Conservation (phyloP, 2,329 filamentous ascomycete genomes). For the Cercospora sojina region DNA sequence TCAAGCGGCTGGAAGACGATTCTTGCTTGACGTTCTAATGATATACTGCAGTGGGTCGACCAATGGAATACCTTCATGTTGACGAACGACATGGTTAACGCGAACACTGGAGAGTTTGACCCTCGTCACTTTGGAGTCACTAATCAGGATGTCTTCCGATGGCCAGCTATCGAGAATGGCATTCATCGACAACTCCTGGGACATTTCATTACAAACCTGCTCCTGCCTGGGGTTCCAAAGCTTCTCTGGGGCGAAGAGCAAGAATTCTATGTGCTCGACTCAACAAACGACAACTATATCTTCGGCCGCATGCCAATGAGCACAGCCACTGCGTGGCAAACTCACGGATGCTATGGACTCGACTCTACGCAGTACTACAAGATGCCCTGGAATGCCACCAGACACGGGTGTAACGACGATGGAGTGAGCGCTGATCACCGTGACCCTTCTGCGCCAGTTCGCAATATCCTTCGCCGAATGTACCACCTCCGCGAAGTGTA, state of each 20-base stretch:
- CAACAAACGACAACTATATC: slow-evolving; percentile 62
- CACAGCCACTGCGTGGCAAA: slow-evolving; percentile 59
- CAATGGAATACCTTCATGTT: slow-evolving; percentile 57
- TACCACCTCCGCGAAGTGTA: slow-evolving; percentile 58
- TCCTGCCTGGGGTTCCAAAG: slow-evolving; percentile 59
- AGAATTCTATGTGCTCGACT: slow-evolving; percentile 61
- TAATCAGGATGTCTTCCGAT: slow-evolving; percentile 65
- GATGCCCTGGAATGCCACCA: slow-evolving; percentile 55
- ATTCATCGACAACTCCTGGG: slow-evolving; percentile 56
- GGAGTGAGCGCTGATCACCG: slow-evolving; percentile 58
- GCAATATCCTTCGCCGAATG: slow-evolving; percentile 60
- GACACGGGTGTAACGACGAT: slow-evolving; percentile 56
- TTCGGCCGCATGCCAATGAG: slow-evolving; percentile 64
- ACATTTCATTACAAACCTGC: slow-evolving; percentile 57
- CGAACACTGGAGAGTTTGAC: slow-evolving; percentile 59
- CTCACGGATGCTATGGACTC: slow-evolving; percentile 61
- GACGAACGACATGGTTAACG: slow-evolving; percentile 59
- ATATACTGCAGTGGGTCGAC: slow-evolving; percentile 41
- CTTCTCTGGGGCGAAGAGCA: slow-evolving; percentile 65
- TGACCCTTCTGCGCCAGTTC: slow-evolving; percentile 59
- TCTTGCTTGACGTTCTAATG: background rate
- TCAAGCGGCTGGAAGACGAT: background rate
- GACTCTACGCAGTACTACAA: slow-evolving; percentile 56
- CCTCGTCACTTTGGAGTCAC: slow-evolving; percentile 62
- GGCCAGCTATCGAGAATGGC: slow-evolving; percentile 58